A percentile compares a stretch with the other conserved stretches of the same genome.
Evolutionary conservation across 2,329 filamentous ascomycete genomes (phyloP).

Genomic region (Hymenoscyphus infarciens): DNA sequence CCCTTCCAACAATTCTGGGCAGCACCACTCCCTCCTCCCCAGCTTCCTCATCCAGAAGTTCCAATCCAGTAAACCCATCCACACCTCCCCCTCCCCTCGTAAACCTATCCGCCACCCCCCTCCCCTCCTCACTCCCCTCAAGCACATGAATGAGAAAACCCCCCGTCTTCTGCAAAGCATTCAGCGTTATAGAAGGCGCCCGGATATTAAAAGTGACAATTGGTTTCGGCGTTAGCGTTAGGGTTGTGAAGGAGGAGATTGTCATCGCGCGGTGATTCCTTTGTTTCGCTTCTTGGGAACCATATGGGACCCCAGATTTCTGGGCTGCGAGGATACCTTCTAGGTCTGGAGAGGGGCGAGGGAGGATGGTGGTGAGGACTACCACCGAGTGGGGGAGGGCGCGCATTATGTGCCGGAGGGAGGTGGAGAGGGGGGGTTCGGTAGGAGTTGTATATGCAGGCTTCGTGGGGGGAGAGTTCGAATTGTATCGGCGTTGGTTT

Average conservation of each 20-base stretch:
- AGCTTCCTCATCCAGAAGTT: background rate
- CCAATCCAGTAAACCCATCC: background rate
- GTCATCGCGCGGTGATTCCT: conserved; percentile 29
- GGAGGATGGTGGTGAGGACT: conserved; percentile 26
- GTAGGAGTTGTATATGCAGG: background rate
- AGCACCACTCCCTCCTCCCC: background rate
- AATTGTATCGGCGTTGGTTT: background rate
- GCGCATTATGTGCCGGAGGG: conserved; percentile 33
- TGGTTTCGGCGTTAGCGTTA: conserved; percentile 31
- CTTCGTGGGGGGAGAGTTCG: background rate
- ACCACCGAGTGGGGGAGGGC: conserved; percentile 31
- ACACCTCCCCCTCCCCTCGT: conserved; percentile 18
- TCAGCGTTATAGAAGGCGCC: conserved; percentile 30
- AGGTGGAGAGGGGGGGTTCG: conserved; percentile 17
- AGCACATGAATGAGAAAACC: conserved; percentile 31
- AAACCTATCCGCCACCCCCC: conserved; percentile 28
- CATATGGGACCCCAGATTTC: background rate
- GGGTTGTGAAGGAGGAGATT: conserved; percentile 35
- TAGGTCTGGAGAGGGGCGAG: background rate
- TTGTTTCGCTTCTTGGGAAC: background rate
- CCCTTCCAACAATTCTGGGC: conserved; percentile 18
- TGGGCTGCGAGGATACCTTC: conserved; percentile 2
- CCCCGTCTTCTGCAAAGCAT: conserved; percentile 21
- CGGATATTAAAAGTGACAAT: conserved; percentile 36
- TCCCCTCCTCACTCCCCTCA: conserved; percentile 18